Conservation (phyloP, 345 rosid species). For the Gossypium herbaceum region DNA sequence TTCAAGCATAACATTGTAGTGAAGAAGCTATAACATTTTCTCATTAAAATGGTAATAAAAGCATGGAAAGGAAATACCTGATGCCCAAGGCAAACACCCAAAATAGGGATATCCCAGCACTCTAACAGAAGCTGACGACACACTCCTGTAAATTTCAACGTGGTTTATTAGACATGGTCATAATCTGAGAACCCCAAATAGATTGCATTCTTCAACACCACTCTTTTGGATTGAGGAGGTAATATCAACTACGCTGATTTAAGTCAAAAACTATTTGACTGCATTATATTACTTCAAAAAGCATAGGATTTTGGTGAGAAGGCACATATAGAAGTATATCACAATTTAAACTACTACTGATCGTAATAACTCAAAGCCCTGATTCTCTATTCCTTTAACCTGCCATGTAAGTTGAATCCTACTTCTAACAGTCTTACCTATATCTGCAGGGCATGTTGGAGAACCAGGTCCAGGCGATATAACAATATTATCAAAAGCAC, state of each 20-base stretch:
- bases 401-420: neutral
- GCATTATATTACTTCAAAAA: too few relatives aligned
- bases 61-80: constrained; percentile 46
- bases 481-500: constrained; percentile 78
- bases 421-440: constrained; percentile 42
- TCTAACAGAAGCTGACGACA: constrained; percentile 79
- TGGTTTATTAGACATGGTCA: constrained; percentile 20
- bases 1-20: neutral
- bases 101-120: constrained; percentile 80
- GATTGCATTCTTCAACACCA: neutral
- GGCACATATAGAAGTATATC: neutral
- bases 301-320: neutral
- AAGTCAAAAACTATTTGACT: neutral
- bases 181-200: neutral
- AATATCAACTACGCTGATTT: neutral
- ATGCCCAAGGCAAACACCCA: constrained; percentile 95
- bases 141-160: constrained; percentile 55
- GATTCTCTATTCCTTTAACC: neutral
- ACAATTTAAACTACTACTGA: neutral
- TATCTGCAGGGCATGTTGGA: constrained; percentile 71
- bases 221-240: neutral
- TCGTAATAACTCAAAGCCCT: neutral
- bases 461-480: constrained; percentile 99
- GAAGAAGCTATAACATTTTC: neutral
- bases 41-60: constrained; percentile 1